phyloP scores from a whole-genome alignment of 2,329 filamentous ascomycete species.

The Phoma sp. region DNA sequence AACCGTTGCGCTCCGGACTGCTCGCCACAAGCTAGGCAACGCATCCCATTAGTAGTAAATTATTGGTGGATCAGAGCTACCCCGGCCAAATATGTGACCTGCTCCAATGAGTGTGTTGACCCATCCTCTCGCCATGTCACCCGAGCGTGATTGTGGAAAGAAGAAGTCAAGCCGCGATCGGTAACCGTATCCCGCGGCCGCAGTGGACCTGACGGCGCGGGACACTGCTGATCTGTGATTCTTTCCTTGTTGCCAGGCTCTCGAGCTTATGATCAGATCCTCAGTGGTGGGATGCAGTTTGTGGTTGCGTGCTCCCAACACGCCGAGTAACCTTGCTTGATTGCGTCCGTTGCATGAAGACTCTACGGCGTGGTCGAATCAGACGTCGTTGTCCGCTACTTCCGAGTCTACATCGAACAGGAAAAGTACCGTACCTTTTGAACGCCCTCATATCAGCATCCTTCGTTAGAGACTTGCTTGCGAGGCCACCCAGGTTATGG shows the following conservation, averaged over 20 bases:
- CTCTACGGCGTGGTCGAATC: background rate
- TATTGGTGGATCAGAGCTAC: constrained; percentile 48
- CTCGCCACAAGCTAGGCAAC: constrained; percentile 44
- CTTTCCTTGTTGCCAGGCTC: background rate
- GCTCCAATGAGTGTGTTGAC: constrained; percentile 23
- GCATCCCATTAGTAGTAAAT: constrained; percentile 17
- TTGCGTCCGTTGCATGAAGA: background rate
- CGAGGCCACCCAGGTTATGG: background rate
- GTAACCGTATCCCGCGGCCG: constrained; percentile 29
- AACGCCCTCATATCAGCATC: background rate
- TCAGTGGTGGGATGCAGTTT: background rate
- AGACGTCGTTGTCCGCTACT: background rate
- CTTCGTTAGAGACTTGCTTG: background rate
- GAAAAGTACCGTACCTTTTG: background rate
- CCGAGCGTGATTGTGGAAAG: constrained; percentile 31
- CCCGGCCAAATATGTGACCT: constrained; percentile 37
- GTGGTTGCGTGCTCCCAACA: background rate
- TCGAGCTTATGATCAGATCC: background rate
- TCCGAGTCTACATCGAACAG: background rate
- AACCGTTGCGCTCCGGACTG: constrained; percentile 41
- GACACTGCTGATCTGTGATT: constrained; percentile 26
- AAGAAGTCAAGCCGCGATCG: constrained; percentile 39
- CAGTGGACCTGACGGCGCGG: constrained; percentile 36
- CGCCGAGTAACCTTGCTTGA: background rate
- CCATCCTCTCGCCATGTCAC: background rate